Conservation (phyloP, 495 filamentous ascomycete genomes). For the Neurospora sp. region DNA sequence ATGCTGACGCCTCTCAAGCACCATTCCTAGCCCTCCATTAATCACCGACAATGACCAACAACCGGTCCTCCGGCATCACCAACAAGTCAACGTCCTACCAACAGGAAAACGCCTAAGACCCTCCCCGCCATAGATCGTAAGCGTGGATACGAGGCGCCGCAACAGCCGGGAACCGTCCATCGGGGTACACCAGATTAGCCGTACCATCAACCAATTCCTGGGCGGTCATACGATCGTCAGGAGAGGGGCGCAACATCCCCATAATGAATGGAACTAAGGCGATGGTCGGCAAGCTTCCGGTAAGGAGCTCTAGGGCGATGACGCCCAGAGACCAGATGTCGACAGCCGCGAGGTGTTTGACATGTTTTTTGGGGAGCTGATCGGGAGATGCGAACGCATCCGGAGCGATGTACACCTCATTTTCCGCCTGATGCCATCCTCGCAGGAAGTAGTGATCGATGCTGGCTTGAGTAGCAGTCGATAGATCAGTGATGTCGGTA, state of each 20-base stretch:
- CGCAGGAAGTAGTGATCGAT: neutral
- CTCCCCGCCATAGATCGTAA: neutral
- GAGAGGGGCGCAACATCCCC: neutral
- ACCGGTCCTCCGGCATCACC: neutral
- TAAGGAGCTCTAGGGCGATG: neutral
- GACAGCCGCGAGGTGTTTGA: neutral
- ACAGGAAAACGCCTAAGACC: neutral
- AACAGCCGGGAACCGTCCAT: neutral
- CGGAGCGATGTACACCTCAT: neutral
- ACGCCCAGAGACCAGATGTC: neutral
- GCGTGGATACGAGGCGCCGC: neutral
- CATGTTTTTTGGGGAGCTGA: neutral
- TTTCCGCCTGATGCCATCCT: neutral
- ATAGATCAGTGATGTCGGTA: neutral
- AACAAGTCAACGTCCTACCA: neutral
- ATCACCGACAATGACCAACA: neutral
- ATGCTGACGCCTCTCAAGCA: neutral
- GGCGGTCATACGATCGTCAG: neutral
- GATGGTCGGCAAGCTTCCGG: neutral
- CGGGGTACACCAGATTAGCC: neutral
- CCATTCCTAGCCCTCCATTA: neutral
- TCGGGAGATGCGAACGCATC: neutral
- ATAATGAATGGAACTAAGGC: neutral
- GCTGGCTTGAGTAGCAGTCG: neutral
- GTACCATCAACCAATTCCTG: neutral